phyloP scores from a whole-genome alignment of 2,329 filamentous ascomycete species.

The Ceratocystis diversiconidia region DNA sequence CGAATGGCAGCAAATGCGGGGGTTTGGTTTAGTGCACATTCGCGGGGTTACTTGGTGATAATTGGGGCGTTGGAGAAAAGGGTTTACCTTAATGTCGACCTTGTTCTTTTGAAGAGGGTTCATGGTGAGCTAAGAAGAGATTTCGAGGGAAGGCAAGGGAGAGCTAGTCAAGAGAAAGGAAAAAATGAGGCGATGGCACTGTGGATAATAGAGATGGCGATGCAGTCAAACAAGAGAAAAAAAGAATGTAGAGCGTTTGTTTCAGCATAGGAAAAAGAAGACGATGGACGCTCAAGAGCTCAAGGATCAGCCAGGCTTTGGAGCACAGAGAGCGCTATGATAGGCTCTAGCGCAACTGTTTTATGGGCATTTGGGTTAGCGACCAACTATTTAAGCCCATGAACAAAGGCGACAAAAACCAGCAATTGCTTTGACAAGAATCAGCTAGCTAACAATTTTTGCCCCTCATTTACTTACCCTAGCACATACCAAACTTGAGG shows the following conservation, averaged over 20 bases:
- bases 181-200: not conserved
- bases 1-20: not conserved
- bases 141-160: not conserved
- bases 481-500: not conserved
- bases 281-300: not conserved
- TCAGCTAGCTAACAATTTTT: too few species aligned
- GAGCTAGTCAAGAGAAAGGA: too few species aligned
- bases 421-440: too few species aligned
- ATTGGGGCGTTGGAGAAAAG: not conserved
- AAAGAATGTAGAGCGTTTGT: slow-evolving; percentile 2
- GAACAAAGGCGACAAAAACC: not conserved
- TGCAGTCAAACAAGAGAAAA: not conserved
- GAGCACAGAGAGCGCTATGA: not conserved
- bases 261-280: not conserved
- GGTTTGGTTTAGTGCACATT: slow-evolving; percentile 8
- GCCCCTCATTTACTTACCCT: not conserved
- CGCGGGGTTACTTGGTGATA: slow-evolving; percentile 4
- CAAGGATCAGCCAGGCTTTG: not conserved
- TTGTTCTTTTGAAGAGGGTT: slow-evolving; percentile 98
- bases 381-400: not conserved
- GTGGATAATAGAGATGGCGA: not conserved
- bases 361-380: not conserved
- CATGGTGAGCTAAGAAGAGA: slow-evolving; percentile 36
- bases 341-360: not conserved
- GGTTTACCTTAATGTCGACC: slow-evolving; percentile 80